These are phyloP conservation scores for Penicillium flavigenum DNA, from an alignment of 495 filamentous ascomycete genomes.

Conservation along the genomic window DNA sequence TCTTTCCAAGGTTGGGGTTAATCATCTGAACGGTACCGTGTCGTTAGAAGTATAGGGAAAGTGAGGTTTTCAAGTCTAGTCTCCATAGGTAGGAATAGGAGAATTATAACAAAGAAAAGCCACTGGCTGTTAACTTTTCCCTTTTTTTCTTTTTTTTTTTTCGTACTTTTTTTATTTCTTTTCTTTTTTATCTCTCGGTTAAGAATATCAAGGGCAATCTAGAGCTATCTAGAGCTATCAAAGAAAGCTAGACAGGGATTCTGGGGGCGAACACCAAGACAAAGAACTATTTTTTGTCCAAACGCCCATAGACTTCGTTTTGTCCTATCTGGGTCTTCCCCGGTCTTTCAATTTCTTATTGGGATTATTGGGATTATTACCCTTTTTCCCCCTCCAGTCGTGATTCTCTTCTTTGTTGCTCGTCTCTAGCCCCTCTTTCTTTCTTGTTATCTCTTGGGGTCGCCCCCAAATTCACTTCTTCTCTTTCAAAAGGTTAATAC, in stretches of 20 bases:
- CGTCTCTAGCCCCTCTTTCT: conserved; percentile 15
- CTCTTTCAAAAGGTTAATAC: conserved; percentile 16
- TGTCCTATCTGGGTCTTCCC: conserved; percentile 11
- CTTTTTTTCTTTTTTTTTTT: background rate
- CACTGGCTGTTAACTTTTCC: background rate
- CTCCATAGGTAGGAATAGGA: background rate
- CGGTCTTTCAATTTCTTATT: conserved; percentile 8
- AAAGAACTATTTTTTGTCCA: conserved; percentile 17
- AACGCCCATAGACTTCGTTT: conserved; percentile 22
- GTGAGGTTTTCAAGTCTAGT: background rate
- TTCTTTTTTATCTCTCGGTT: conserved; percentile 22
- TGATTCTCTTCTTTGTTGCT: conserved; percentile 10
- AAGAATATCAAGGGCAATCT: conserved; percentile 19
- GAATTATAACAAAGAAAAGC: conserved; percentile 5
- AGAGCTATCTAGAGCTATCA: conserved; percentile 25
- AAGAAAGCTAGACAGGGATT: conserved; percentile 28
- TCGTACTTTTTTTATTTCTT: conserved; percentile 6
- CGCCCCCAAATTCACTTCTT: conserved; percentile 16
- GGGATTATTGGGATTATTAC: conserved; percentile 13
- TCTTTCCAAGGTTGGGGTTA: too few species aligned
- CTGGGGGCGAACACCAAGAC: conserved; percentile 7
- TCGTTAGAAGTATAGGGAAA: background rate
- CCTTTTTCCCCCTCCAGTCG: background rate
- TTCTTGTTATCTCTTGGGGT: conserved; percentile 21
- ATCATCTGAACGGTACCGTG: background rate